These are phyloP conservation scores for Batkoa obscura DNA, from an alignment of 371 early-diverging fungal genomes.

Conservation along the genomic window DNA sequence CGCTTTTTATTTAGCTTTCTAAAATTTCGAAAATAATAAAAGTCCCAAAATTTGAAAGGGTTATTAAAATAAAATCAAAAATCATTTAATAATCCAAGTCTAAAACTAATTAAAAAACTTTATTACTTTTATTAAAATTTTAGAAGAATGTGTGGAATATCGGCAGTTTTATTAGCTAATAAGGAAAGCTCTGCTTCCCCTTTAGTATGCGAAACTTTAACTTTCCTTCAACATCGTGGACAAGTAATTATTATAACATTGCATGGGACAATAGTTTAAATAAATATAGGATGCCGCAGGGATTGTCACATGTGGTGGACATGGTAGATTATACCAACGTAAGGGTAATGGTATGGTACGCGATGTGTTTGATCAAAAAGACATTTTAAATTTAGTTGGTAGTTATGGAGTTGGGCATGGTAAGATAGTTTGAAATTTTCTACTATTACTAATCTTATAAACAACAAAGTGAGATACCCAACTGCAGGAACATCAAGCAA, in stretches of 20 bases:
- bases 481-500: slow-evolving; percentile 85
- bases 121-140: too few relatives aligned
- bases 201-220: slow-evolving; percentile 83
- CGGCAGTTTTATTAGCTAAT: slow-evolving; percentile 69
- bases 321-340: slow-evolving; percentile 90
- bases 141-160: slow-evolving; percentile 76
- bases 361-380: slow-evolving; percentile 72
- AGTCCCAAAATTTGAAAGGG: too few relatives aligned
- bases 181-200: slow-evolving; percentile 44
- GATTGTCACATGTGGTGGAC: slow-evolving; percentile 86
- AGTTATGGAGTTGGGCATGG: slow-evolving; percentile 89
- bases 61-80: too few relatives aligned
- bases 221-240: slow-evolving; percentile 90
- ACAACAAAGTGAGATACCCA: slow-evolving; percentile 86
- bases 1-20: too few relatives aligned
- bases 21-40: too few relatives aligned
- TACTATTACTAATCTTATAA: too few relatives aligned
- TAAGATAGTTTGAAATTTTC: slow-evolving; percentile 22
- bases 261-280: not conserved
- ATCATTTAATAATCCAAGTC: too few relatives aligned
- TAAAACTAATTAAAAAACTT: too few relatives aligned
- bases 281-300: slow-evolving; percentile 88
- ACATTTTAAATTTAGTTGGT: slow-evolving; percentile 58
- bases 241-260: slow-evolving; percentile 56
- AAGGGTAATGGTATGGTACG: slow-evolving; percentile 96